These are phyloP conservation scores for Solanum piurae DNA, from an alignment of 257 asterid species.

Conservation along the genomic window DNA sequence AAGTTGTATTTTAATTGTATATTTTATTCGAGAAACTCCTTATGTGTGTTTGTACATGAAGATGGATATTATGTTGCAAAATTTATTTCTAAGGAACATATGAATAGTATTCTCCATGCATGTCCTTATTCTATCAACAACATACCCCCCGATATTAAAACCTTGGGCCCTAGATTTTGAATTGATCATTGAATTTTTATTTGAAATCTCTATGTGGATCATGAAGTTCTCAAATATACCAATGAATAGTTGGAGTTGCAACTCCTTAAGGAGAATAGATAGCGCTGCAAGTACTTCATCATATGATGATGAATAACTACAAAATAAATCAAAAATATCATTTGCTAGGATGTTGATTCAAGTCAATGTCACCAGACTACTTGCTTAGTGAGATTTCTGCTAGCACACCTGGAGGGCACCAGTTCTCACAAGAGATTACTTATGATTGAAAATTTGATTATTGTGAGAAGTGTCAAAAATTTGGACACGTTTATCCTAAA, in stretches of 20 bases:
- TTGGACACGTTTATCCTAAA: no score
- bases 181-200: no score
- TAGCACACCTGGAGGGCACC: background rate
- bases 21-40: background rate
- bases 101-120: background rate
- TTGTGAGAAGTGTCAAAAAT: no score
- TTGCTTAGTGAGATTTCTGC: background rate
- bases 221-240: background rate
- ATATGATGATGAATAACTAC: background rate
- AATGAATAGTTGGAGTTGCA: background rate
- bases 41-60: background rate
- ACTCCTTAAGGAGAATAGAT: background rate
- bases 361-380: background rate
- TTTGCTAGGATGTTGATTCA: background rate
- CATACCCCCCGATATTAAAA: background rate
- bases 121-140: background rate
- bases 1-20: no score
- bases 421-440: no score
- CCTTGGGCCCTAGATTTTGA: background rate
- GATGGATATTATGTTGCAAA: background rate
- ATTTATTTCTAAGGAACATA: background rate
- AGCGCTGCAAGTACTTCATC: background rate
- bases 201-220: background rate
- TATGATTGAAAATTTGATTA: no score
- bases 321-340: no score